Evolutionary conservation across 352 stramenopile species (phyloP), one percentile per base, ranked within the genome.

Genomic region (Detonula confervacea): DNA sequence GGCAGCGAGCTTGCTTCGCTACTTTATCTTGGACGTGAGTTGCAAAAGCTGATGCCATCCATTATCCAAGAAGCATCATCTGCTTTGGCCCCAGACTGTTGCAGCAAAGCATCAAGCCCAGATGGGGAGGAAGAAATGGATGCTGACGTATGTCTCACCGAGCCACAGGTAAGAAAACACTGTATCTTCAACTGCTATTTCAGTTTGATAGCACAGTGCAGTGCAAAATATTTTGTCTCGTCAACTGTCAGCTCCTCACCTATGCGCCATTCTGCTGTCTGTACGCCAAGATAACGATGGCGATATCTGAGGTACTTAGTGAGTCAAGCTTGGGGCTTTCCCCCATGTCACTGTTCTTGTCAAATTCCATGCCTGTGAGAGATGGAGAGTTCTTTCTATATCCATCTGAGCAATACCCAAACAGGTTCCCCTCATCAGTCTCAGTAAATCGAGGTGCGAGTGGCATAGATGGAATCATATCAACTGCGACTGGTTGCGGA

Each of bases 351-450:
- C 69, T 94, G 22, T 94, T 94, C 76, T 54, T 94, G 18, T 93
- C 89, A 8, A 94, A 94, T 77, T 91, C 80, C 14, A 94, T 94
- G 89, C 87, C 89, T 27, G 83, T 94, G 30, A 62, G 89, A 60
- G 89, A 94, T 82, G 81, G 81, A 33, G 89, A 94, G 66, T 90
- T 81, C 46, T 94, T 94, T 78, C 62, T 94, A 1, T 94, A 94
- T 73, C 83, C 87, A 24, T 46, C 51, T 30, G 29, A 51, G 24
- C 30, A 29, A 30, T 56, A 70, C 51, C 22, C 55, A n/a, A 52
- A 20, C 8, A 74, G 67, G 30, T 77, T 75, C 55, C 60, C 71
- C n/a, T 29, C 71, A 33, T 76, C 73, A 9, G 61, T 80, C 0
- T 73, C 33, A 35, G 82, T 90, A 1, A 94, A 94, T 63, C 73